Conservation (phyloP, 164 flowering plant species). For the Stephania cephalantha region DNA sequence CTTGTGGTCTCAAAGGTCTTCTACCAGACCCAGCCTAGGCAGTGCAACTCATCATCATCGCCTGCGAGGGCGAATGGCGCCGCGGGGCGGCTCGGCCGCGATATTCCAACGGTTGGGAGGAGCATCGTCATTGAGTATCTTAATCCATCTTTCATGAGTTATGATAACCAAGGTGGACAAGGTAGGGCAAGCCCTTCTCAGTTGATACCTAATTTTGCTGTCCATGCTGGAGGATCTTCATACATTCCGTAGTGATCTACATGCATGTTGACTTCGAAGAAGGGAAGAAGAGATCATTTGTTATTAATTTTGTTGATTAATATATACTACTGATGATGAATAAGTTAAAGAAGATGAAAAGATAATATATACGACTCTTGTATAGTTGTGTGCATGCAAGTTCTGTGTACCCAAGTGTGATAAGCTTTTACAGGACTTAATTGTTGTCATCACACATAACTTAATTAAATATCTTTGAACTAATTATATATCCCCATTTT, state of each 20-base stretch:
- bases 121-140: slow-evolving; percentile 28
- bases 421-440: not conserved
- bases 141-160: slow-evolving; percentile 27
- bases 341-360: not conserved
- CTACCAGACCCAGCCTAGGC: slow-evolving; percentile 80
- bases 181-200: slow-evolving; percentile 22
- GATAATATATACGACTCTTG: not conserved
- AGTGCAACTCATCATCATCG: slow-evolving; percentile 40
- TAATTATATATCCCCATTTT: too few species aligned
- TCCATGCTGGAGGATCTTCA: slow-evolving; percentile 31
- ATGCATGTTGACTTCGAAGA: not conserved
- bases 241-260: slow-evolving; percentile 8
- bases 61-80: not conserved
- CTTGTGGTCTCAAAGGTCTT: slow-evolving; percentile 71
- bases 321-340: not conserved
- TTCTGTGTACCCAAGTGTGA: not conserved
- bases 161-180: slow-evolving; percentile 24
- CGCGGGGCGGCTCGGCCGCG: not conserved
- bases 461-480: not conserved
- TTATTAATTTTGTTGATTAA: not conserved
- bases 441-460: not conserved
- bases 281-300: not conserved
- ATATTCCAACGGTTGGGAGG: slow-evolving; percentile 7
- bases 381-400: not conserved
- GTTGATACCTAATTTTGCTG: slow-evolving; percentile 24